Percentiles rank a stretch among this genome's conserved stretches.
These are phyloP conservation scores for Pythium coloratum DNA, from an alignment of 352 stramenopile species.

Conservation along the genomic window DNA sequence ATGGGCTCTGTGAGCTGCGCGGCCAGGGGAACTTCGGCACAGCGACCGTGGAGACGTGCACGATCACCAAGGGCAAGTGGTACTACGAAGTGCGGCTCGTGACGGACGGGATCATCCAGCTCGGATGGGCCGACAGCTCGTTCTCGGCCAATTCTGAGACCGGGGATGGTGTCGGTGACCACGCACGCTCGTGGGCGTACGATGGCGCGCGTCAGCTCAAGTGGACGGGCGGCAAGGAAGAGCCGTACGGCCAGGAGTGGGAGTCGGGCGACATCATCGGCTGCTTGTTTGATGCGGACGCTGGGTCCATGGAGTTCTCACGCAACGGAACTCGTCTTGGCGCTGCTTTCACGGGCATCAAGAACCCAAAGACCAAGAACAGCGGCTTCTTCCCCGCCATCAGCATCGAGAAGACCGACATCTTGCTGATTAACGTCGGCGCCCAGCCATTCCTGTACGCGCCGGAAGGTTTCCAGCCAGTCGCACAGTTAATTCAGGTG, in stretches of 20 bases:
- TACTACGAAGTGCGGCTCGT: slow-evolving; percentile 92
- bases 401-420: slow-evolving; percentile 81
- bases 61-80: slow-evolving; percentile 64
- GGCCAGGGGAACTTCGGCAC: slow-evolving; percentile 80
- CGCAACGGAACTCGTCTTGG: slow-evolving; percentile 78
- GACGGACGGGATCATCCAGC: slow-evolving; percentile 87
- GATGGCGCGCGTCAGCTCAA: slow-evolving; percentile 85
- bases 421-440: slow-evolving; percentile 84
- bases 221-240: slow-evolving; percentile 78
- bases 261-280: slow-evolving; percentile 86
- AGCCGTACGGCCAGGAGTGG: slow-evolving; percentile 67
- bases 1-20: slow-evolving; percentile 72
- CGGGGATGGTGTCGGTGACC: slow-evolving; percentile 91
- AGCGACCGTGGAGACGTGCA: slow-evolving; percentile 47
- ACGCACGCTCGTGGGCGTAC: slow-evolving; percentile 89
- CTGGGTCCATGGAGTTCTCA: slow-evolving; percentile 73
- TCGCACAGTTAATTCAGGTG: slow-evolving; percentile 38
- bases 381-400: slow-evolving; percentile 69
- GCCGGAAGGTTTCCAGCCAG: slow-evolving; percentile 38
- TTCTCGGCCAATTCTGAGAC: slow-evolving; percentile 77
- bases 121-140: slow-evolving; percentile 90
- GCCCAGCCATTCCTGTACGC: slow-evolving; percentile 69
- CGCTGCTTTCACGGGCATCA: slow-evolving; percentile 58
- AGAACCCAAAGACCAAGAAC: slow-evolving; percentile 16
- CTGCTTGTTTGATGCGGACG: slow-evolving; percentile 81